Percentiles rank a stretch among this genome's conserved stretches.
These are phyloP conservation scores for Trichoderma reesei DNA, from an alignment of 495 filamentous ascomycete genomes.

Conservation along the genomic window DNA sequence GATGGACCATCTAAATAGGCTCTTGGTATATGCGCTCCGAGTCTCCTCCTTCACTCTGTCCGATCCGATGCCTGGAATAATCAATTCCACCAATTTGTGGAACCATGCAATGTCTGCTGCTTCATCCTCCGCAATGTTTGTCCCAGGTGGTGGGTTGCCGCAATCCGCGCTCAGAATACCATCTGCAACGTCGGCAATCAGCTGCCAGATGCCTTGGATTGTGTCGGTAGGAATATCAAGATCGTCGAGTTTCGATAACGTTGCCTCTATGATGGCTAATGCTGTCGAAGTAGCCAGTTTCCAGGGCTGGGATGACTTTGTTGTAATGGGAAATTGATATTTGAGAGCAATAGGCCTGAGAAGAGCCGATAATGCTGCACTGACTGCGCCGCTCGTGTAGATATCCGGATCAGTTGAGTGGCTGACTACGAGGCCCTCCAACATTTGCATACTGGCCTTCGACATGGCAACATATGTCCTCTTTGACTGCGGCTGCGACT, in stretches of 20 bases:
- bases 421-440: slow-evolving; percentile 52
- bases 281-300: slow-evolving; percentile 61
- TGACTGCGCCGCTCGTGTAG: slow-evolving; percentile 53
- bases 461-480: slow-evolving; percentile 83
- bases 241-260: slow-evolving; percentile 51
- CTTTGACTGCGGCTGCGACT: slow-evolving; percentile 27
- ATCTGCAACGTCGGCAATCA: slow-evolving; percentile 48
- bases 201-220: slow-evolving; percentile 45
- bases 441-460: slow-evolving; percentile 59
- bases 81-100: slow-evolving; percentile 51
- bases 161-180: slow-evolving; percentile 52
- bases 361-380: slow-evolving; percentile 52
- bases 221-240: slow-evolving; percentile 41
- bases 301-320: slow-evolving; percentile 61
- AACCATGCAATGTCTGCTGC: slow-evolving; percentile 74
- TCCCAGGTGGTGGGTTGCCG: slow-evolving; percentile 26
- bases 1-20: slow-evolving; percentile 75
- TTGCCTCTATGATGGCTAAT: slow-evolving; percentile 56
- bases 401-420: slow-evolving; percentile 56
- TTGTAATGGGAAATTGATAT: slow-evolving; percentile 53
- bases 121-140: slow-evolving; percentile 51
- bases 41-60: slow-evolving; percentile 53
- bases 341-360: slow-evolving; percentile 60
- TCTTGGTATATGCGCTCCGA: slow-evolving; percentile 59
- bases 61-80: slow-evolving; percentile 65